Evolutionary conservation across 148 eudicot genomes (phyloP).

Genomic region (Linanthus parryae): DNA sequence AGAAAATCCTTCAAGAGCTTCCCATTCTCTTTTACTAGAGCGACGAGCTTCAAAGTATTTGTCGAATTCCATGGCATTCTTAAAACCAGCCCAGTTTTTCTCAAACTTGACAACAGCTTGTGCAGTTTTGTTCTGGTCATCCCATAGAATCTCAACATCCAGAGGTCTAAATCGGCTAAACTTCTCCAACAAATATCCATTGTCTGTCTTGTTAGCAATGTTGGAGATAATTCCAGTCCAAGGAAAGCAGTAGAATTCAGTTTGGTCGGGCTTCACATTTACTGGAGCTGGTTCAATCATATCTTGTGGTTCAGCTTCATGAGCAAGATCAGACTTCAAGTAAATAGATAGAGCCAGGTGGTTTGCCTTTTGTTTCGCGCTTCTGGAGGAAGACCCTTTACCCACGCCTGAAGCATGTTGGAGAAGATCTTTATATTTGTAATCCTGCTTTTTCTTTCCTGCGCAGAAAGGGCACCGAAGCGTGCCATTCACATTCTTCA

Average conservation of each 20-base stretch:
- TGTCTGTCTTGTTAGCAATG: constrained; percentile 25
- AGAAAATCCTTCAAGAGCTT: constrained; percentile 15
- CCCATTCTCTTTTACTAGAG: constrained; percentile 66
- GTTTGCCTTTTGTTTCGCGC: constrained; percentile 56
- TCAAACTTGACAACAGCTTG: constrained; percentile 56
- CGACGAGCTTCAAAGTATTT: constrained; percentile 49
- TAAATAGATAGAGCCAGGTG: constrained; percentile 68
- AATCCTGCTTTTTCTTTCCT: constrained; percentile 92
- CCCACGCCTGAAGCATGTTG: constrained; percentile 79
- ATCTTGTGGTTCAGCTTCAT: constrained; percentile 13
- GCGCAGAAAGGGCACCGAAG: constrained; percentile 85
- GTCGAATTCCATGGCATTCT: constrained; percentile 66
- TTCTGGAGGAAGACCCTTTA: constrained; percentile 58
- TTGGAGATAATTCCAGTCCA: constrained; percentile 69
- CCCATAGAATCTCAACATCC: constrained; percentile 35
- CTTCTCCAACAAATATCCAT: constrained; percentile 41
- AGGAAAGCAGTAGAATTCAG: constrained; percentile 58
- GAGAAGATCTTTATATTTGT: constrained; percentile 60
- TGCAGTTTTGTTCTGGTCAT: constrained; percentile 24
- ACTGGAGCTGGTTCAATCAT: constrained; percentile 23
- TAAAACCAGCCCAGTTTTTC: constrained; percentile 55
- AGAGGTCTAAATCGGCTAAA: constrained; percentile 46
- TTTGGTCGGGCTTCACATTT: constrained; percentile 20
- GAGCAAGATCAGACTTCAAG: constrained; percentile 41
- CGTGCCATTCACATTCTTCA: constrained; percentile 48